phyloP scores from a whole-genome alignment of 495 filamentous ascomycete genomes.

The Pyrenopolyporus hunteri region DNA sequence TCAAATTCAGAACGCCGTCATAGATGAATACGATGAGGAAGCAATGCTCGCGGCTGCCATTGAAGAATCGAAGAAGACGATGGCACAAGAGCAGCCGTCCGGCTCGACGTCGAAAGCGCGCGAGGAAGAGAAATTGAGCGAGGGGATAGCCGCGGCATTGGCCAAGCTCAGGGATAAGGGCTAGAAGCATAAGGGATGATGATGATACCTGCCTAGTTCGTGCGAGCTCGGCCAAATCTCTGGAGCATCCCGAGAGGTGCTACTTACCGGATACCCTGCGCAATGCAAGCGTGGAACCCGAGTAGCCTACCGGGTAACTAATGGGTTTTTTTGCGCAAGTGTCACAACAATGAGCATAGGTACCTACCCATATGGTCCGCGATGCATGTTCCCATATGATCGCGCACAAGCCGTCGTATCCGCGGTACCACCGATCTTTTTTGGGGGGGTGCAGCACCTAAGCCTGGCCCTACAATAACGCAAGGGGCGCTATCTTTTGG shows the following conservation, averaged over 20 bases:
- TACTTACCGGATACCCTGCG: slow-evolving; percentile 5
- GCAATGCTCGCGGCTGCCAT: slow-evolving; percentile 56
- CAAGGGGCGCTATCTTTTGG: too few species aligned
- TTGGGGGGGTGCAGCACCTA: too few species aligned
- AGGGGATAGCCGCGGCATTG: slow-evolving; percentile 59
- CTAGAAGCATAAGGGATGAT: slow-evolving; percentile 45
- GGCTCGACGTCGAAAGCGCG: slow-evolving; percentile 23
- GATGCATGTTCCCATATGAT: slow-evolving; percentile 32
- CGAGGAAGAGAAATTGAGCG: slow-evolving; percentile 52
- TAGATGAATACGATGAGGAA: slow-evolving; percentile 53
- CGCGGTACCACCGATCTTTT: slow-evolving; percentile 1
- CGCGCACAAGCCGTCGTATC: slow-evolving; percentile 11
- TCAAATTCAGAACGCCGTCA: slow-evolving; percentile 16
- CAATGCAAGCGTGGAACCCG: slow-evolving; percentile 5
- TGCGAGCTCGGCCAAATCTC: slow-evolving; percentile 10
- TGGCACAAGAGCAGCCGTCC: slow-evolving; percentile 24
- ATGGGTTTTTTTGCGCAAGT: neutral
- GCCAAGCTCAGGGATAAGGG: slow-evolving; percentile 57
- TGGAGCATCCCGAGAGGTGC: slow-evolving; percentile 17
- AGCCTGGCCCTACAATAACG: too few species aligned
- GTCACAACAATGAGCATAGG: slow-evolving; percentile 19
- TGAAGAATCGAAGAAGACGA: slow-evolving; percentile 44
- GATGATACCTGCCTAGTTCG: slow-evolving; percentile 31
- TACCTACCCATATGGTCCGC: too few species aligned
- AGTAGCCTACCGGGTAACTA: slow-evolving; percentile 8